Evolutionary conservation across 495 filamentous ascomycete species (phyloP), one percentile per base, ranked within the genome.

Genomic region (Geopyxis carbonaria): DNA sequence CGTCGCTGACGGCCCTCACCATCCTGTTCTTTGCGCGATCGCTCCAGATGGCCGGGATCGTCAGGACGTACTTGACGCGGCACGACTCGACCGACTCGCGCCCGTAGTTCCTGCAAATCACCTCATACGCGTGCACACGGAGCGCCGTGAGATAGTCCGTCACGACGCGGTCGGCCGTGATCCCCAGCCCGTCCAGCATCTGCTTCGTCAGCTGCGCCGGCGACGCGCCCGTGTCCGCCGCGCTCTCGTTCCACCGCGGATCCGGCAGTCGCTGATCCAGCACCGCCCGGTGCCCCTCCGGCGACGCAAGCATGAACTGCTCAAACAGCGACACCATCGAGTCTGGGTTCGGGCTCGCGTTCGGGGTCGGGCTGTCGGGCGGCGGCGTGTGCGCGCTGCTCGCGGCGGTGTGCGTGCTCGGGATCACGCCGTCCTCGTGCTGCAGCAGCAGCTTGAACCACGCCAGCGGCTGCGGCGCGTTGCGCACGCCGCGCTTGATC

Each of bases 11-110:
- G 18, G 76, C 77, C 31, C 64, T 59, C 22, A 73, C 52, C 0
- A 75, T 80, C 10, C 67, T 68, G 35, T 70, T 67, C 55, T 81
- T 80, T n/a, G 78, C 78, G 13, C 66, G 65, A 34, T 83, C 78
- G 6, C 71, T 73, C 78, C 78, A 82, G n/a, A 84, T 70, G 2
- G 38, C 66, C 2, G 66, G 66, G 2, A 65, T 63, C 9, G 64
- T 66, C n/a, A 68, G 51, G 30, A 55, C 42, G 37, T 47, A 55
- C 30, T 51, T 41, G 5, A 31, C 54, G 41, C 62, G 59, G 14
- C 62, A 33, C 60, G 66, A 34, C 56, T 62, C 62, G 22, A 65
- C 62, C 19, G 61, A 46, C 2, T 4, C 15, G 5, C 27, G 4
- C 36, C 14, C 11, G 27, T 20, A 24, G 31, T 25, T 7, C 16